Evolutionary conservation across 495 filamentous ascomycete species (phyloP).

Genomic region (Elasticomyces elasticus): DNA sequence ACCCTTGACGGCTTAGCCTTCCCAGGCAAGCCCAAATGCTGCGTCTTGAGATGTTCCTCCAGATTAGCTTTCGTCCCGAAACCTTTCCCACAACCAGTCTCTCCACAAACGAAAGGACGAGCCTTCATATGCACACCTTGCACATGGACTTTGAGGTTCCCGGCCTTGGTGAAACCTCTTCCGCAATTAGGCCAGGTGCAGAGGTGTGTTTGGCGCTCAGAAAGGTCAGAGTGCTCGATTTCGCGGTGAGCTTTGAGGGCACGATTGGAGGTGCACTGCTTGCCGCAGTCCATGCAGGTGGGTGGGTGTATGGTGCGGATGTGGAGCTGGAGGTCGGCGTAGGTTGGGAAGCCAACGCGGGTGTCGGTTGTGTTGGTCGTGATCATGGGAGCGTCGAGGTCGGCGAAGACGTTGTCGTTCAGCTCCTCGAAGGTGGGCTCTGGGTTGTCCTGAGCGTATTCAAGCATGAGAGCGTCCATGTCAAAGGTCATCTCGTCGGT

Average conservation of each 20-base stretch:
- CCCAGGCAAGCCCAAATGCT: constrained; percentile 53
- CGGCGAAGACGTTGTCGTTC: background rate
- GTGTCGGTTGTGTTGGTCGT: too few species aligned
- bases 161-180: constrained; percentile 63
- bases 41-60: constrained; percentile 68
- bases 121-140: constrained; percentile 61
- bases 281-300: constrained; percentile 60
- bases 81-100: constrained; percentile 57
- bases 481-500: constrained; percentile 9
- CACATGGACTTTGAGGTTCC: constrained; percentile 71
- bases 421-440: background rate
- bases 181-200: constrained; percentile 59
- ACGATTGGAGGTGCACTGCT: constrained; percentile 51
- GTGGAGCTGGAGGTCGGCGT: constrained; percentile 59
- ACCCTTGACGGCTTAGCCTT: constrained; percentile 25
- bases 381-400: background rate
- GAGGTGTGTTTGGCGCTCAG: constrained; percentile 39
- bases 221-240: constrained; percentile 22
- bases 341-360: constrained; percentile 59
- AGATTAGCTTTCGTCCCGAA: constrained; percentile 64
- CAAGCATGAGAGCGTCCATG: constrained; percentile 3
- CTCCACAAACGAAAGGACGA: constrained; percentile 61
- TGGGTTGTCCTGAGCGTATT: background rate
- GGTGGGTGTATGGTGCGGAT: constrained; percentile 61
- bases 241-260: constrained; percentile 44